Evolutionary conservation across 176 grass and related monocot species (phyloP), one percentile per base, ranked within the genome.

Genomic region (Triticum urartu): DNA sequence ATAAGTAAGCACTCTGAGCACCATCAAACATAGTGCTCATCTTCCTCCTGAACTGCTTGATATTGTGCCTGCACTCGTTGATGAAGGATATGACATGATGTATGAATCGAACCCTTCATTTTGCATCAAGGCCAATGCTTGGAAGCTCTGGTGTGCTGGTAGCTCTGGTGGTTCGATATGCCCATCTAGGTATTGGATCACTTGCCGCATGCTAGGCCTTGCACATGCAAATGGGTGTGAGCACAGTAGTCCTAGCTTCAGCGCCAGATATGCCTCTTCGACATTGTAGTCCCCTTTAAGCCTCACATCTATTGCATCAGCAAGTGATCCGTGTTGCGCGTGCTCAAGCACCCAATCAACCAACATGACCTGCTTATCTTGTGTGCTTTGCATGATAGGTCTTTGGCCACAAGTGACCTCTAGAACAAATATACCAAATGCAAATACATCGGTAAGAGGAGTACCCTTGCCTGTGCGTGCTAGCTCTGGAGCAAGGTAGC

Each of bases 401-500:
- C 78, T 80, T 32, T 66, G 58, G 11, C 78, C 78, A 80, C 60
- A 64, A 0, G 78, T 65, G 36, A 80, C 60, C 78, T 80, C 78
- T 7, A 80, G 78, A 26, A 80, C 11, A 4, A 80, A 80, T 15
- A 66, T 21, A 64, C 78, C 78, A 11, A 80, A 80, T 39, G 78
- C 6, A 4, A 80, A 80, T 9, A 81, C 64, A 14, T 81, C 79
- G 0, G 79, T 81, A 81, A 11, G 18, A 15, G 79, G 79, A 14
- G 42, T 34, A 9, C 63, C 79, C 20, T 81, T 81, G 21, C 79
- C 79, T 0, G 17, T 81, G 18, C 79, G 42, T 52, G 40, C 79
- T 81, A 81, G 79, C 79, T 81, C 79, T 5, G 79, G 79, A 52
- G 79, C 79, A 34, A 81, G 18, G 79, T 81, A 81, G 21, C 79